Base-by-base conservation (phyloP, 2,329 filamentous ascomycete genomes). In the Aspergillus sp. region DNA sequence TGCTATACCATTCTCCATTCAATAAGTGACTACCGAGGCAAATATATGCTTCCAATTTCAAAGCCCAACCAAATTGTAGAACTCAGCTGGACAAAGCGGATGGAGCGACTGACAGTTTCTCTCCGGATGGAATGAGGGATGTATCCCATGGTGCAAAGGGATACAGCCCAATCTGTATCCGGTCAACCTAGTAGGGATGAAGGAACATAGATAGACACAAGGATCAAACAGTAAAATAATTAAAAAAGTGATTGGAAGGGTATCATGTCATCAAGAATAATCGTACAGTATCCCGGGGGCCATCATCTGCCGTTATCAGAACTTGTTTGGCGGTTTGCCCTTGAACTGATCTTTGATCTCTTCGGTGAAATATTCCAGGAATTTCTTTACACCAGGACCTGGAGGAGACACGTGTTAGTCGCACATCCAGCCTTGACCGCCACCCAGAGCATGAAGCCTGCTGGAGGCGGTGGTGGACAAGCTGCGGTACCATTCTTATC, bases 341-440 rank as follows among this genome's bases (percentile, higher is more conserved):
- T 71, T 74, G 38, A 73, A 60, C 44, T 74, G 73, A 43, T 72
- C 69, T 59, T 71, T 69, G 45, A 75, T 57, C 51, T 76, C 73
- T 55, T 76, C 72, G 59, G 66, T 73, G 60, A 76, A 76, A 45
- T 72, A 64, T 16, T 64, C 57, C 16, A 72, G 38, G 49, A 76
- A 73, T 38, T 67, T 62, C 20, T 61, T 67, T 14, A 67, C 9
- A 22, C 63, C 59, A 19, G 60, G 60, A 51, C 62, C 66, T 65
- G 33, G 35, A 3, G 42, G 22, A 46, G 20, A 42, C 24, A 19
- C 4, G 44, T 53, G 16, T 42, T 42, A 52, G 47, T 49, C 11
- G 16, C 19, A 19, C 26, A 30, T 30, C 26, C 26, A 30, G 8
- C 26, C 26, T 30, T 30, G 26, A 30, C 26, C 26, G 26, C 26